Evolutionary conservation across 1,139 yeast species (phyloP), one percentile per base, ranked within the genome.

Genomic region (Candida pseudocylindracea): DNA sequence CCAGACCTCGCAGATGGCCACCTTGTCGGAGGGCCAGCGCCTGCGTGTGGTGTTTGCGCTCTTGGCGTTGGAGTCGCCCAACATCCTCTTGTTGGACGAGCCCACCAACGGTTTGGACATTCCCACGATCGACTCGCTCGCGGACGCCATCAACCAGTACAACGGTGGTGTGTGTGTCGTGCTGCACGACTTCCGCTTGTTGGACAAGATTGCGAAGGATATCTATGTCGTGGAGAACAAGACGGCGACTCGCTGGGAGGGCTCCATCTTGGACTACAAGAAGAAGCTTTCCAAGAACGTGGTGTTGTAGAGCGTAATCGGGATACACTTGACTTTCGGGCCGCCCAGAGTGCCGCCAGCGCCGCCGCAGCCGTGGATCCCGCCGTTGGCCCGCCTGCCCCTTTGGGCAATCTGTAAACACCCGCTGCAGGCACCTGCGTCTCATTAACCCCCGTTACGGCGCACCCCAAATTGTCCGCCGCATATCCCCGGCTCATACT

Each of bases 61-160:
- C 45, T 67, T 88, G 48, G 98, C 98, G 32, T 67, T 88, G 45
- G 96, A 88, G 60, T 65, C 78, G 42, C 98, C 99, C 49, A 88
- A 88, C 60, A 80, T 88, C 58, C 66, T 88, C 48, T 63, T 88
- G 51, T 67, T 88, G 60, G 98, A 88, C 64, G 98, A 91, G 73
- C 98, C 98, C 69, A 88, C 98, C 45, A 88, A 88, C 68, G 98
- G 96, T 68, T 67, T 91, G 57, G 98, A 91, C 64, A 85, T 91
- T 47, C 80, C 95, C 48, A 85, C 98, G 32, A 88, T 88, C 50
- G 98, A 91, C 59, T 88, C 98, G 31, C 67, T 88, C 49, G 98
- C 96, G 36, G 93, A 78, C 37, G 98, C 98, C 40, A 85, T 91
- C 51, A 73, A 81, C 44, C 76, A 71, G 30, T 91, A 79, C 65